Base-by-base conservation (phyloP, 768 basidiomycete genomes). In the Naganishia onofrii region DNA sequence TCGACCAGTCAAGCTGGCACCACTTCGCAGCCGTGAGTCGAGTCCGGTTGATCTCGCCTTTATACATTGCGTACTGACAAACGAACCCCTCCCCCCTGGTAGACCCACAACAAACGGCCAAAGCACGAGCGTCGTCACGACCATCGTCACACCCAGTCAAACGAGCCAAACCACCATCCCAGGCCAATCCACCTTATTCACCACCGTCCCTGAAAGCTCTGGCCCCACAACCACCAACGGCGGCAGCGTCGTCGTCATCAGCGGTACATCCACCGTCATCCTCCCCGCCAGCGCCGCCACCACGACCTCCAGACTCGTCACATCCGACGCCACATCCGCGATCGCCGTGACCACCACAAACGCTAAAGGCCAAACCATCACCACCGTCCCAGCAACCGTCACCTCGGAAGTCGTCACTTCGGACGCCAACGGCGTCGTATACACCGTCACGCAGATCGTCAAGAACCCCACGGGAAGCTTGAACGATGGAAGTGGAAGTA, bases 381-480 rank as follows among this genome's bases (percentile, higher is more conserved):
- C 80, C 7, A 76, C 80, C 44, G 74, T 73, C 19, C 79, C 80
- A 12, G 68, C 77, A 12, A 54, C 74, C 34, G 55, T 80, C 53
- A 82, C 81, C 19, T 71, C 74, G 21, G 70, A 73, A 48, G 54
- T 74, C 52, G 71, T 73, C 2, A 72, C 74, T 0, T 79, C 79
- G 26, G 76, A 77, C 54, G 58, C 74, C 19, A 73, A 75, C 31
- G 81, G 81, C 28, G 73, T 74, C 55, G 76, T 78, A 19, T 70
- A 74, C 66, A 82, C 81, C 23, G 71, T 79, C 57, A 82, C 80
- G 2, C 77, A 77, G 70, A 75, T 79, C 60, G 77, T 81, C 8
- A 74, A 74, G 32, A 82, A 82, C 69, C 77, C 79, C 5, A 72
- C 70, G 34, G 76, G 75, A 7, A 66, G 74, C 23, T 71, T 81